Conservation (phyloP, 768 basidiomycete species). For the Leccinum sublutescens region DNA sequence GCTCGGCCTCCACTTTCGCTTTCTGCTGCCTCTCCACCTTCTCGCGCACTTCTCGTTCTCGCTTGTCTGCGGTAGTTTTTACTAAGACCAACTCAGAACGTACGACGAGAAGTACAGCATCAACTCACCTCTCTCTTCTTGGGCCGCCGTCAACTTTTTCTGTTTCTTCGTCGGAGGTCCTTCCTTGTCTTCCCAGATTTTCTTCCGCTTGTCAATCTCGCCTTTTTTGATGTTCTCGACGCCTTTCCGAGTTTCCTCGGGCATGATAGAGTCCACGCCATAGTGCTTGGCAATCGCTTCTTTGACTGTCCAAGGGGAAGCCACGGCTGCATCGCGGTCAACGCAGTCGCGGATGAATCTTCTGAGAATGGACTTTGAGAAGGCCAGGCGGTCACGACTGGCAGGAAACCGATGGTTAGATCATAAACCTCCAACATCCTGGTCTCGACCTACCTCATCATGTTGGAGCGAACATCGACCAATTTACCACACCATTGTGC, state of each 20-base stretch:
- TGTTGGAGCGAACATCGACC: slow-evolving; percentile 78
- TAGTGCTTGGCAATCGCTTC: slow-evolving; percentile 78
- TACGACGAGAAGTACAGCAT: not conserved
- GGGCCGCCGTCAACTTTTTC: slow-evolving; percentile 70
- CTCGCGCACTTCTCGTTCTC: slow-evolving; percentile 68
- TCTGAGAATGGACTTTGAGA: slow-evolving; percentile 95
- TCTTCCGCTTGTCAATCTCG: slow-evolving; percentile 92
- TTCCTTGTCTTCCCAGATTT: slow-evolving; percentile 86
- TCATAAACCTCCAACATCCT: not conserved
- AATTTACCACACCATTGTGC: slow-evolving; percentile 70
- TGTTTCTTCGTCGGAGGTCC: slow-evolving; percentile 79
- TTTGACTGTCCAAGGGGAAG: slow-evolving; percentile 96
- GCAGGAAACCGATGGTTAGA: slow-evolving; percentile 3
- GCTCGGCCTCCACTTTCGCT: slow-evolving; percentile 69
- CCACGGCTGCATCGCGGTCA: slow-evolving; percentile 86
- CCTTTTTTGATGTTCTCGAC: slow-evolving; percentile 81
- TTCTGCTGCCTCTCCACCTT: slow-evolving; percentile 64
- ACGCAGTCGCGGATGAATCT: slow-evolving; percentile 96
- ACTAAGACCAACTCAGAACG: slow-evolving; percentile 20
- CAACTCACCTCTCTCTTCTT: slow-evolving; percentile 68
- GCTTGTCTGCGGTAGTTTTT: slow-evolving; percentile 50
- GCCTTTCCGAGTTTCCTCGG: slow-evolving; percentile 75
- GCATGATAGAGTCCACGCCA: slow-evolving; percentile 82
- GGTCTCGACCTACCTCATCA: slow-evolving; percentile 66
- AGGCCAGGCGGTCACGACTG: slow-evolving; percentile 93